A percentile compares a stretch with the other conserved stretches of the same genome.
These are phyloP conservation scores for Capsicum pubescens DNA, from an alignment of 257 asterid genomes.

Conservation along the genomic window DNA sequence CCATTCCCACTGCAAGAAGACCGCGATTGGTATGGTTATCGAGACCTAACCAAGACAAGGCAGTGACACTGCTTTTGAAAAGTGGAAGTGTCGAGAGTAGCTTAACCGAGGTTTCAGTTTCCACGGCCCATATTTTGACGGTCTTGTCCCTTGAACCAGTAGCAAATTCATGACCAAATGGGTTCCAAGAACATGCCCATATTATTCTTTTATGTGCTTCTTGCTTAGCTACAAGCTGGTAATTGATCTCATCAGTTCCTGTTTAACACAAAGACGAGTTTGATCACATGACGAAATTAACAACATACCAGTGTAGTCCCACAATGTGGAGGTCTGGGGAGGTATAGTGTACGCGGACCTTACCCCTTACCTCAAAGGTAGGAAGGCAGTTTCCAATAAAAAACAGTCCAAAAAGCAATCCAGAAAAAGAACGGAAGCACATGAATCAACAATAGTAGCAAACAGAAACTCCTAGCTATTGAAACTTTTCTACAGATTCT, in stretches of 20 bases:
- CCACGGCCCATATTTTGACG: conserved; percentile 79
- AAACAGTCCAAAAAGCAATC: no score
- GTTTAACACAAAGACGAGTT: conserved; percentile 22
- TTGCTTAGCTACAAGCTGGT: conserved; percentile 62
- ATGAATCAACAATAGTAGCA: no score
- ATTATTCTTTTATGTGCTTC: conserved; percentile 94
- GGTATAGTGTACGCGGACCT: no score
- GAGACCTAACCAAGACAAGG: conserved; percentile 79
- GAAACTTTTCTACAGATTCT: neutral
- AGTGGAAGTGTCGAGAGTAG: conserved; percentile 64
- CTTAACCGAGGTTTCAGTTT: conserved; percentile 59
- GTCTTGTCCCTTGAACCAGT: conserved; percentile 95
- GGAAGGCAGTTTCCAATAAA: no score
- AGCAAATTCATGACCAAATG: conserved; percentile 79
- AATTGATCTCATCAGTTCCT: conserved; percentile 64
- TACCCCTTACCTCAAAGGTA: no score
- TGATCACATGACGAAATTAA: neutral
- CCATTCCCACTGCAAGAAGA: conserved; percentile 90
- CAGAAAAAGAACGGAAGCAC: no score
- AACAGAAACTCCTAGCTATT: neutral
- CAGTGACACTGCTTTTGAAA: conserved; percentile 79
- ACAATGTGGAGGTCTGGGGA: no score
- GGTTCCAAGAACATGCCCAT: conserved; percentile 98
- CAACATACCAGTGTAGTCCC: neutral
- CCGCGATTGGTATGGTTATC: conserved; percentile 56